Evolutionary conservation across 441 rosid species (phyloP), one percentile per base, ranked within the genome.

Genomic region (Populus hybrid): DNA sequence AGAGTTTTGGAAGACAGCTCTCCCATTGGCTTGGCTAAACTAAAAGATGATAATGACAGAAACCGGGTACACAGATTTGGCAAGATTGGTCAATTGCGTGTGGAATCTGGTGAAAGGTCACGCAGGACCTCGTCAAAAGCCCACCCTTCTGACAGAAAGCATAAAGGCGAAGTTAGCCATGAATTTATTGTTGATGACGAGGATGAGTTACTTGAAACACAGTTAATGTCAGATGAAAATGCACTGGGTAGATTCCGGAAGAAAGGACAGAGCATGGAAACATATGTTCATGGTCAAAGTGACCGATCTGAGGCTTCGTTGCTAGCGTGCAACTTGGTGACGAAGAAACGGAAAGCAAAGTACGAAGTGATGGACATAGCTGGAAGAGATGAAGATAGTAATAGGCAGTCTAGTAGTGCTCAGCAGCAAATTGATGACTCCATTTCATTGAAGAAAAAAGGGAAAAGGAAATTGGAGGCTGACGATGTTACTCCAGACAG

Each of bases 121-220:
- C 83, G 82, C 56, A 80, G 82, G 61, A 80, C 91, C 53, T 85
- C 89, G 11, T 73, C 82, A 77, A 92, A 86, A 86, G 86, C 86
- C 78, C 78, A 85, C 75, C 82, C 87, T 75, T 75, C 88, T 77
- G 93, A 84, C 68, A 84, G 87, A 78, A 90, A 87, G 87, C 88
- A 86, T 80, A 89, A 76, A 86, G 86, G 83, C 24, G 86, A 83
- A 67, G 83, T 75, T 61, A 73, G 74, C 66, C 77, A 61, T 66
- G 81, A 82, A 77, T 79, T 82, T 76, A 50, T 69, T 76, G 82
- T 83, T 69, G 93, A 83, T 42, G 92, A 82, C 82, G 94, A 86
- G 82, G 91, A 88, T 76, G 90, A 85, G 78, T 83, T 74, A 59
- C 73, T 79, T 69, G 92, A 84, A 80, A 78, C 86, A 76, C 81